Evolutionary conservation across 495 filamentous ascomycete species (phyloP).

Genomic region (Aspergillus cristatus): DNA sequence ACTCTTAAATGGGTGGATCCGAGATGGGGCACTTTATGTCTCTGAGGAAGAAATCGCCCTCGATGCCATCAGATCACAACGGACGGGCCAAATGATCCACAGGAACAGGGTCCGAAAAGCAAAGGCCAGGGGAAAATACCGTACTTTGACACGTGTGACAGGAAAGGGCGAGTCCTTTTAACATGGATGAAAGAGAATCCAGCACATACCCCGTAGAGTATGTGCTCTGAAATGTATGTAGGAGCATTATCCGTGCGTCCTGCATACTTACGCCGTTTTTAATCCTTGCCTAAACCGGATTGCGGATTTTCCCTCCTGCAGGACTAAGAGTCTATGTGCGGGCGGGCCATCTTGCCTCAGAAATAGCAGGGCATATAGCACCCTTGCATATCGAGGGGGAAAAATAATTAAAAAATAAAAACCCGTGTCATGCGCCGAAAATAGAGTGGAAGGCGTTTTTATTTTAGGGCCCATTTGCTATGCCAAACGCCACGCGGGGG

Average conservation of each 20-base stretch:
- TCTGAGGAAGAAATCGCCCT: slow-evolving; percentile 8
- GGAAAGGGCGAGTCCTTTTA: neutral
- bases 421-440: slow-evolving; percentile 1
- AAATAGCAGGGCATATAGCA: slow-evolving; percentile 3
- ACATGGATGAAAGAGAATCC: too few species aligned
- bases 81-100: slow-evolving; percentile 9
- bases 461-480: too few species aligned
- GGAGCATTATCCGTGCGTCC: neutral
- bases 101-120: slow-evolving; percentile 1
- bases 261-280: neutral
- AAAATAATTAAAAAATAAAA: too few species aligned
- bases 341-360: slow-evolving; percentile 9
- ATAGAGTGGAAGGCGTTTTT: neutral
- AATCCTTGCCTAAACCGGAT: slow-evolving; percentile 10
- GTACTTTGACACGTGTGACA: slow-evolving; percentile 4
- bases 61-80: slow-evolving; percentile 12
- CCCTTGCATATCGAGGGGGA: slow-evolving; percentile 8
- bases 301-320: slow-evolving; percentile 4
- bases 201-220: too few species aligned
- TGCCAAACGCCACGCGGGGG: neutral
- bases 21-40: slow-evolving; percentile 4
- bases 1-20: slow-evolving; percentile 12
- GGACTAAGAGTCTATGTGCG: neutral
- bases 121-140: slow-evolving; percentile 1
- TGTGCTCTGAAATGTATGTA: too few species aligned